Evolutionary conservation across 2,329 filamentous ascomycete species (phyloP), one percentile per base, ranked within the genome.

Genomic region (Trichoderma sp.): DNA sequence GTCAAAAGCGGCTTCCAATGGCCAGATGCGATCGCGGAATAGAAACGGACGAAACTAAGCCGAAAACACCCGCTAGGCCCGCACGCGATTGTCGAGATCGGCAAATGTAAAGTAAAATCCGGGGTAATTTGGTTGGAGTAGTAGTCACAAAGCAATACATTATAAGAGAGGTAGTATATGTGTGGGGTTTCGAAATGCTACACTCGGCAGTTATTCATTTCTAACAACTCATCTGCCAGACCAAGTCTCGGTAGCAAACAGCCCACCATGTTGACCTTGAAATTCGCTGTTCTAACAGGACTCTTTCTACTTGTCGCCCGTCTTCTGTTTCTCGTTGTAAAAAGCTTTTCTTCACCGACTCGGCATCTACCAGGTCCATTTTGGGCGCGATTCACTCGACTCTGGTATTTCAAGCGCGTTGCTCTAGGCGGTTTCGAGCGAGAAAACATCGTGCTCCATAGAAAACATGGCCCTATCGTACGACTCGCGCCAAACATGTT

Each of bases 331-430:
- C 24, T 31, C 8, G 4, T 65, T 24, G 10, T 24, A 10, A 56
- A 27, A 3, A 56, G 49, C 35, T 37, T 65, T 8, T 43, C 49
- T n/a, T 65, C 62, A 5, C 24, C 62, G 43, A 65, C 62, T 14
- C 62, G 62, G n/a, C 27, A 56, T 40, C 13, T 65, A 31, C 83
- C 83, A 0, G 83, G 84, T 0, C 84, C 83, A 0, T 80, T 83
- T 55, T 74, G 77, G 47, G 77, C 83, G 13, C 77, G 83, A 7
- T 81, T 84, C 69, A 82, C 81, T 4, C 76, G 79, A 1, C 72
- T 82, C 1, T 85, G 83, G 81, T 83, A 83, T 60, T 76, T 84
- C 16, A 71, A 71, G 3, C 76, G 77, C 4, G 76, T 84, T 6
- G 74, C 73, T 14, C 72, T 72, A 0, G 81, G 81, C 5, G 72